phyloP scores from a whole-genome alignment of 306 rosid species.

The Phaseolus lunatus region DNA sequence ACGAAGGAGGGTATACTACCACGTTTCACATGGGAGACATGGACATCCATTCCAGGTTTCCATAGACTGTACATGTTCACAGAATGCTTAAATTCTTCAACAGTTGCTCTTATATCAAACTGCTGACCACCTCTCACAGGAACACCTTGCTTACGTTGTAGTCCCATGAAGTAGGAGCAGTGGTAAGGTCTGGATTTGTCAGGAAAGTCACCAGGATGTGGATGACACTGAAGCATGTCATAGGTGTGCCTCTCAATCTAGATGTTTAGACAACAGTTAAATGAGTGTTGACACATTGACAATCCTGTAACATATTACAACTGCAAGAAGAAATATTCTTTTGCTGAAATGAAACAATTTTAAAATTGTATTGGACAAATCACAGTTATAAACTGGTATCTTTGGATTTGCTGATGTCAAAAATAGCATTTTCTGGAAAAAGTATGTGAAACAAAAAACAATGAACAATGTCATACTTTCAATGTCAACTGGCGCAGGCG shows the following conservation, averaged over 20 bases:
- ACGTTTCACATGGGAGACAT: slow-evolving; percentile 78
- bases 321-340: too few relatives aligned
- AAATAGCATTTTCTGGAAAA: too few relatives aligned
- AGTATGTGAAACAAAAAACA: slow-evolving; percentile 35
- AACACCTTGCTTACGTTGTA: slow-evolving; percentile 85
- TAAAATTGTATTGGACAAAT: too few relatives aligned
- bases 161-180: slow-evolving; percentile 86
- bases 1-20: slow-evolving; percentile 77
- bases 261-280: slow-evolving; percentile 38
- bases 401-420: too few relatives aligned
- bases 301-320: too few relatives aligned
- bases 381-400: too few relatives aligned
- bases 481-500: slow-evolving; percentile 90
- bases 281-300: too few relatives aligned
- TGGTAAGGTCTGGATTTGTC: slow-evolving; percentile 77
- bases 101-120: slow-evolving; percentile 78
- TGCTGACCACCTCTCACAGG: slow-evolving; percentile 62
- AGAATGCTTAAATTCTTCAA: slow-evolving; percentile 75
- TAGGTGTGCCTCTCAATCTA: slow-evolving; percentile 85
- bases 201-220: slow-evolving; percentile 87
- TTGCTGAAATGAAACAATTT: too few relatives aligned
- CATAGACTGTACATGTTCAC: slow-evolving; percentile 63
- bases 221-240: slow-evolving; percentile 92
- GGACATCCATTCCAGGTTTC: slow-evolving; percentile 81
- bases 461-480: slow-evolving; percentile 64